phyloP scores from a whole-genome alignment of 1,284 basidiomycete species.

The Leccinum cinnamomeum region DNA sequence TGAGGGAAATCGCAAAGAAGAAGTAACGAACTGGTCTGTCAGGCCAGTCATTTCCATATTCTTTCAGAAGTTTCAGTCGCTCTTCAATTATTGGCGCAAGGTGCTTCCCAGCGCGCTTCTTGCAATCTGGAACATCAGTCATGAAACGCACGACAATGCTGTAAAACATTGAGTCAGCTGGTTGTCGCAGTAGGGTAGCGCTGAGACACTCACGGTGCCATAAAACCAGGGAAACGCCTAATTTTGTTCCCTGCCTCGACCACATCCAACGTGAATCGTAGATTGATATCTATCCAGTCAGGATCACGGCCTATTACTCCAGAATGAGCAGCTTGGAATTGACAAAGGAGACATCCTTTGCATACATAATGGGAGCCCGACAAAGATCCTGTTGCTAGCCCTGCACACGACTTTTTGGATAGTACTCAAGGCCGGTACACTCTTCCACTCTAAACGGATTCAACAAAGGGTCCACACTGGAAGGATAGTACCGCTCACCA shows the following conservation, averaged over 20 bases:
- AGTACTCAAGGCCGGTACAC: constrained; percentile 16
- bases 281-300: constrained; percentile 38
- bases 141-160: constrained; percentile 3
- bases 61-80: constrained; percentile 31
- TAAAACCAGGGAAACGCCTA: constrained; percentile 37
- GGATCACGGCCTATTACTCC: constrained; percentile 37
- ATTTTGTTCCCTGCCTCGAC: constrained; percentile 30
- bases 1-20: constrained; percentile 13
- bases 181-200: not conserved
- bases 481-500: constrained; percentile 13
- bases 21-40: constrained; percentile 37
- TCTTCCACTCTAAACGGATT: constrained; percentile 29
- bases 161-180: not conserved
- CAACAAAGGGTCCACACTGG: not conserved
- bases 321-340: not conserved
- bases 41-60: constrained; percentile 38
- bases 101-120: constrained; percentile 24
- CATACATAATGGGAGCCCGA: constrained; percentile 41
- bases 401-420: constrained; percentile 32
- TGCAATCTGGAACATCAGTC: not conserved
- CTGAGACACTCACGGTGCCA: constrained; percentile 39
- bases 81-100: constrained; percentile 39
- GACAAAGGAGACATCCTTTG: not conserved
- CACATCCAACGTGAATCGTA: constrained; percentile 36
- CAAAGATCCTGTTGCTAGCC: constrained; percentile 38